These are phyloP conservation scores for Fusarium buharicum DNA, from an alignment of 2,329 filamentous ascomycete genomes.

Conservation along the genomic window DNA sequence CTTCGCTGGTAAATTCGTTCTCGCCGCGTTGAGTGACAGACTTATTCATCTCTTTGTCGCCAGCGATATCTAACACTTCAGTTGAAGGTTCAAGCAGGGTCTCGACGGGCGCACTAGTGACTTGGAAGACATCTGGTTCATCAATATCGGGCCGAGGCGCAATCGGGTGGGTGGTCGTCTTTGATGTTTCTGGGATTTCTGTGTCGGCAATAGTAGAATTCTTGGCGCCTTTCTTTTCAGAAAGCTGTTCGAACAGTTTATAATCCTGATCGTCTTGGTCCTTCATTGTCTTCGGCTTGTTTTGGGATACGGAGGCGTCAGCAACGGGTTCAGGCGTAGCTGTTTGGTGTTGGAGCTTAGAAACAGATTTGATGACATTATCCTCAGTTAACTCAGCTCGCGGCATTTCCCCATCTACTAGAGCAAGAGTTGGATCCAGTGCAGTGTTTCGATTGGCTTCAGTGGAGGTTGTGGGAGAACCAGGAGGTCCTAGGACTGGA, in stretches of 20 bases:
- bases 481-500: neutral
- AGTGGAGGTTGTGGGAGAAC: neutral
- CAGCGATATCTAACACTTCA: neutral
- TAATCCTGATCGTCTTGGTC: slow-evolving; percentile 13
- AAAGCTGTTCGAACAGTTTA: slow-evolving; percentile 45
- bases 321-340: neutral
- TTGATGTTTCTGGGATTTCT: slow-evolving; percentile 13
- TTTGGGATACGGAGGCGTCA: neutral
- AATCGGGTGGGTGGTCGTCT: slow-evolving; percentile 15
- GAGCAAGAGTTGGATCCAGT: neutral
- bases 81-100: neutral
- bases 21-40: slow-evolving; percentile 7
- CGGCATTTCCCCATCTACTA: neutral
- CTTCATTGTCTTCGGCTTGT: slow-evolving; percentile 11
- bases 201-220: neutral
- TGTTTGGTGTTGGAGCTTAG: neutral
- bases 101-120: neutral
- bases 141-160: neutral
- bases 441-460: neutral
- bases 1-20: slow-evolving; percentile 18
- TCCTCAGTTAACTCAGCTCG: neutral
- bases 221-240: slow-evolving; percentile 46
- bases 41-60: neutral
- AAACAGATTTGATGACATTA: neutral
- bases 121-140: neutral